These are phyloP conservation scores for Penicillium sp. DNA, from an alignment of 2,329 filamentous ascomycete species.

Conservation along the genomic window DNA sequence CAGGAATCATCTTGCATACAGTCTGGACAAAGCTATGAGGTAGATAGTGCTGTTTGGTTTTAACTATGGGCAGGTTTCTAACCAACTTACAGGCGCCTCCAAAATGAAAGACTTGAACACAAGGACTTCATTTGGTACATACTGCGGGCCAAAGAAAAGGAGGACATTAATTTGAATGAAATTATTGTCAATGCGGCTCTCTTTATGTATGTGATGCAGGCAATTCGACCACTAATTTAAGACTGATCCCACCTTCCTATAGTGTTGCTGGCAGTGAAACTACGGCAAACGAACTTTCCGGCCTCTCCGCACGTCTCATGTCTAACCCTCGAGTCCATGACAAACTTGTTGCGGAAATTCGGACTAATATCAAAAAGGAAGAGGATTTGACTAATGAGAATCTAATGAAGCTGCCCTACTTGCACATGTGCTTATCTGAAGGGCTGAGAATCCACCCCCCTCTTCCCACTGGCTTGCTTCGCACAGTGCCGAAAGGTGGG, in stretches of 20 bases:
- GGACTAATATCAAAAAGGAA: slow-evolving; percentile 17
- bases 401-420: slow-evolving; percentile 36
- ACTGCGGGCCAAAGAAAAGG: slow-evolving; percentile 7
- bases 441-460: slow-evolving; percentile 45
- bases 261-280: slow-evolving; percentile 45
- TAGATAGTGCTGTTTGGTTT: no score
- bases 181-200: slow-evolving; percentile 35
- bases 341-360: slow-evolving; percentile 41
- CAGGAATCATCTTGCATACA: background rate
- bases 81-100: no score
- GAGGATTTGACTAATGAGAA: slow-evolving; percentile 28
- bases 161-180: slow-evolving; percentile 25
- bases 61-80: no score
- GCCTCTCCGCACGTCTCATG: slow-evolving; percentile 44
- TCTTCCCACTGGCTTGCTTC: slow-evolving; percentile 13
- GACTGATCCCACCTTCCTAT: no score
- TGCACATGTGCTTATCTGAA: slow-evolving; percentile 48
- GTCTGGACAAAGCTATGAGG: background rate
- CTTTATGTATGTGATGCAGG: no score
- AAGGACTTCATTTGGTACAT: slow-evolving; percentile 7
- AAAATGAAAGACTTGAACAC: background rate
- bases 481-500: slow-evolving; percentile 5
- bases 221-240: no score
- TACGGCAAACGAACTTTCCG: slow-evolving; percentile 46
- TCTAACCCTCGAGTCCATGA: slow-evolving; percentile 29